Base-by-base conservation (phyloP, 257 asterid genomes). In the Solanum boliviense region DNA sequence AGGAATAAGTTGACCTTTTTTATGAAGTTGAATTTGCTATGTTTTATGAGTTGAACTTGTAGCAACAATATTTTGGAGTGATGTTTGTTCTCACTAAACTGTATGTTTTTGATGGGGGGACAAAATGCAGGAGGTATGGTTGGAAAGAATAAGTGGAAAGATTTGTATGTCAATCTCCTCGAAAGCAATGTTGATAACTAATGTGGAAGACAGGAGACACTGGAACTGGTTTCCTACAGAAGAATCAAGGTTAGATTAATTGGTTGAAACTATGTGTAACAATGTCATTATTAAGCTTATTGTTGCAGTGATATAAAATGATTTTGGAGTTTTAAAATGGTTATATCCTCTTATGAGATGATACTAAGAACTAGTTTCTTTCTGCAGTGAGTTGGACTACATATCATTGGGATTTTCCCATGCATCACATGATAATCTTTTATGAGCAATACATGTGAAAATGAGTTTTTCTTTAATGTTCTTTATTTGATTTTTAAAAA, bases 141-240 rank as follows among this genome's bases (percentile, higher is more conserved):
- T 97, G 90, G 99, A 97, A 91, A 97, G 93, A 90, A 86, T 90
- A 85, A 92, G 94, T 32, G 99, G 98, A 90, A 93, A 95, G 89
- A 94, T 94, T 89, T 95, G 98, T 92, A 92, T 95, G 95, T 93
- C 98, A 2, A 91, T 97, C 86, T 94, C 99, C 84, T 96, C 98
- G 83, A 95, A 94, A 89, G 96, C 93, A 38, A 91, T 97, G 99
- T 44, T 94, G 27, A 95, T 97, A 81, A 97, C 99, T 10, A 98
- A 98, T 86, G 93, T 97, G 84, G 99, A 95, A 87, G 99, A 97
- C 88, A 92, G 98, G 90, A 93, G 99, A 91, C 94, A 97, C 90
- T 97, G 99, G 98, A 95, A 91, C 87, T 95, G 98, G 98, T 79
- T 97, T 90, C 96, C 98, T 15, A 94, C 99, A 13, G 98, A 95